These are phyloP conservation scores for Plasmodium malariae DNA, from an alignment of 169 alveolate genomes.

Conservation along the genomic window DNA sequence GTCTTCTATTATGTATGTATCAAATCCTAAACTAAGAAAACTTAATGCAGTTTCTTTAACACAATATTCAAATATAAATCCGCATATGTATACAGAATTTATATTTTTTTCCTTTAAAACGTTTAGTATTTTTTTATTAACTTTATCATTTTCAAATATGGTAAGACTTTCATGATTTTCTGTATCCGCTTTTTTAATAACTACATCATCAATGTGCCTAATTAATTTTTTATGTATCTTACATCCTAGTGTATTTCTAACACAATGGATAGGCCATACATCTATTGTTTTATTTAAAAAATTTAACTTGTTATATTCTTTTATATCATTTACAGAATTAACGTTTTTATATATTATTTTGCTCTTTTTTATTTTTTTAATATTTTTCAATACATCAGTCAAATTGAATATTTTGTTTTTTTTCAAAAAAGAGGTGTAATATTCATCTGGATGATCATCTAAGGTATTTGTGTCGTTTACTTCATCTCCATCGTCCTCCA, in stretches of 20 bases:
- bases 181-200: constrained; percentile 45
- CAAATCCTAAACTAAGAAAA: constrained; percentile 25
- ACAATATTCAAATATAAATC: constrained; percentile 70
- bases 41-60: constrained; percentile 65
- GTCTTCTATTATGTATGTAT: constrained; percentile 68
- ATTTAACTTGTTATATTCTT: constrained; percentile 29
- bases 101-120: constrained; percentile 16
- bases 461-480: not conserved
- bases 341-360: constrained; percentile 33
- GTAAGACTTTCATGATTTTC: constrained; percentile 51
- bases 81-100: constrained; percentile 55
- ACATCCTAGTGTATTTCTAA: constrained; percentile 47
- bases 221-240: constrained; percentile 48
- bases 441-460: too few relatives aligned
- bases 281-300: constrained; percentile 55
- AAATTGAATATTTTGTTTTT: constrained; percentile 24
- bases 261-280: constrained; percentile 74
- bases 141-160: constrained; percentile 39
- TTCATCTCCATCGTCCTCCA: not conserved
- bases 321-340: constrained; percentile 45
- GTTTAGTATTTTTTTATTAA: constrained; percentile 10
- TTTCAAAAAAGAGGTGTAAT: constrained; percentile 2
- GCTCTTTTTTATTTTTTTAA: constrained; percentile 11
- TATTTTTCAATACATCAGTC: constrained; percentile 48
- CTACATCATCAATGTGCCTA: constrained; percentile 49